Percentiles rank a stretch among this genome's conserved stretches.
Evolutionary conservation across 352 stramenopile genomes (phyloP).

Genomic region (Phytophthora brassicae): DNA sequence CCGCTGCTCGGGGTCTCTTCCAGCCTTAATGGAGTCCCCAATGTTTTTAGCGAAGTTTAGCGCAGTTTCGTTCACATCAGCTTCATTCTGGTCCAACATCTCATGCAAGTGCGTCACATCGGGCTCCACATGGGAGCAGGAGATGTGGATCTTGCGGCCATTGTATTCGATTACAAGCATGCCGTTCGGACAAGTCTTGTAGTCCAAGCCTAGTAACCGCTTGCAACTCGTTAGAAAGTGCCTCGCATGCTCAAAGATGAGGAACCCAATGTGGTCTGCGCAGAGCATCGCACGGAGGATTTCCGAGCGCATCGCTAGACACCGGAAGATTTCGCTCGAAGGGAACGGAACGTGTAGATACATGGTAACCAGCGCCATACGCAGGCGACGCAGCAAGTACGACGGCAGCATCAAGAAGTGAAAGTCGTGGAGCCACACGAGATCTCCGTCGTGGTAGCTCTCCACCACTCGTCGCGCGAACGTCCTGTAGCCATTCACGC

Average conservation of each 20-base stretch:
- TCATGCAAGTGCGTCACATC: constrained; percentile 79
- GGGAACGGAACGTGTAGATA: constrained; percentile 99
- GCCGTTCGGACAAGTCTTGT: constrained; percentile 84
- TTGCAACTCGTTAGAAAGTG: constrained; percentile 93
- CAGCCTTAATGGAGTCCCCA: constrained; percentile 36
- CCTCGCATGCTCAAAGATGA: constrained; percentile 93
- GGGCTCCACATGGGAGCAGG: constrained; percentile 96
- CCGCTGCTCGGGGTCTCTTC: constrained; percentile 19
- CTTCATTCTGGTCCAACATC: constrained; percentile 61
- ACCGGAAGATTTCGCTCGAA: constrained; percentile 98
- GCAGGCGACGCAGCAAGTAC: constrained; percentile 92
- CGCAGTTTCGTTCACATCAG: constrained; percentile 20
- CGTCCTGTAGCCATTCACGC: constrained; percentile 19
- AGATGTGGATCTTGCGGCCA: constrained; percentile 95
- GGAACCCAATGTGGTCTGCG: constrained; percentile 92
- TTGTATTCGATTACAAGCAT: constrained; percentile 96
- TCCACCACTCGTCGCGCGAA: constrained; percentile 61
- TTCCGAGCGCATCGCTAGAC: constrained; percentile 88
- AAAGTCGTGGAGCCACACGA: constrained; percentile 98
- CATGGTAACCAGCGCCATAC: constrained; percentile 93
- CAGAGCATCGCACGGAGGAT: constrained; percentile 91
- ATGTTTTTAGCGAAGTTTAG: constrained; percentile 42
- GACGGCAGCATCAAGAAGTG: constrained; percentile 97
- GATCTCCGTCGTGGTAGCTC: constrained; percentile 77
- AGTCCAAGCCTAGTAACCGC: constrained; percentile 94